Evolutionary conservation across 768 basidiomycete species (phyloP).

Genomic region (Antrodiella citrinella): DNA sequence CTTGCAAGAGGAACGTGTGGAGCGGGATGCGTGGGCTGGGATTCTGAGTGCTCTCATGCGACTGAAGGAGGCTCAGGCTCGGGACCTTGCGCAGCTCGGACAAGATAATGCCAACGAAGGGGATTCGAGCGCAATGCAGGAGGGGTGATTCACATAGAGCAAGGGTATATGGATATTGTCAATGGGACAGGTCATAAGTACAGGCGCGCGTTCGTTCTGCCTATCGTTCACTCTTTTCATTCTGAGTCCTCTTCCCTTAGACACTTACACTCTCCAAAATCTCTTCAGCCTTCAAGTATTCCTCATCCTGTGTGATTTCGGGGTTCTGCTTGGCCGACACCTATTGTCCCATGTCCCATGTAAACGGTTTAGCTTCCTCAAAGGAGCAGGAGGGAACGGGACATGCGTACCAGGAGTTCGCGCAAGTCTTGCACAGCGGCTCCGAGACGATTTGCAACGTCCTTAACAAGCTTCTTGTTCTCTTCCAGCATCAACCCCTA

Average conservation of each 20-base stretch:
- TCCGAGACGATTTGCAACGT: slow-evolving; percentile 53
- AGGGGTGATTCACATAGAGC: neutral
- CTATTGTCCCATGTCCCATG: slow-evolving; percentile 27
- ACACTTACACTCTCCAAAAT: slow-evolving; percentile 43
- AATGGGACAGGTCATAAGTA: slow-evolving; percentile 1
- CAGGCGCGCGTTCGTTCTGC: slow-evolving; percentile 7
- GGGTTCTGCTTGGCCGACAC: slow-evolving; percentile 35
- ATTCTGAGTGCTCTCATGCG: slow-evolving; percentile 60
- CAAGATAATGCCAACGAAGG: neutral
- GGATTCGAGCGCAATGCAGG: too few species aligned
- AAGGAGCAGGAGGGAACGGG: neutral
- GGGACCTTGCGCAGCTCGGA: slow-evolving; percentile 15
- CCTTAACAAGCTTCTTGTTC: slow-evolving; percentile 72
- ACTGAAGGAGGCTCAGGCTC: slow-evolving; percentile 41
- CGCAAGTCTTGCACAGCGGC: slow-evolving; percentile 56
- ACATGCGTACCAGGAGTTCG: slow-evolving; percentile 51
- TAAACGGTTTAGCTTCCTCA: neutral
- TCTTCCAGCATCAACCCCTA: slow-evolving; percentile 69
- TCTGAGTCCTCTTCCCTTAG: slow-evolving; percentile 21
- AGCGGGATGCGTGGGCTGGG: slow-evolving; percentile 71
- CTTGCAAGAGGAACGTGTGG: slow-evolving; percentile 69
- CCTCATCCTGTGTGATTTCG: slow-evolving; percentile 26
- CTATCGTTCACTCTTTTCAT: neutral
- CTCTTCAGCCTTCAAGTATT: slow-evolving; percentile 42
- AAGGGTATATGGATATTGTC: neutral